These are phyloP conservation scores for Thymus mandschuricus DNA, from an alignment of 257 asterid species.

Conservation along the genomic window DNA sequence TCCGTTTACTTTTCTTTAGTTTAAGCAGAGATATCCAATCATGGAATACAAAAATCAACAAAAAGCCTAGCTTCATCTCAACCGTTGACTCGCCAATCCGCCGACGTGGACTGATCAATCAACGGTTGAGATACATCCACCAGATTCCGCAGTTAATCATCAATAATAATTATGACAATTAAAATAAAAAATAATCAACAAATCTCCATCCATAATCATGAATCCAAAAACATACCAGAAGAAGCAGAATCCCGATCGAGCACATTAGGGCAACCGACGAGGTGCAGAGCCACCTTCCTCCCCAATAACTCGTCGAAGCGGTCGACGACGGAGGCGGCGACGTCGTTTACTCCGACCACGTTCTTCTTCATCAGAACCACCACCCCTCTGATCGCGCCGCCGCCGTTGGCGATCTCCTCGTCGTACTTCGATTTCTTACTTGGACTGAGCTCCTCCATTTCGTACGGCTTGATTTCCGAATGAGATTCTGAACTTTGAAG, in stretches of 20 bases:
- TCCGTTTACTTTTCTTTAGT: too few relatives aligned
- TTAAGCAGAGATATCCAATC: background rate
- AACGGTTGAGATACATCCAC: constrained; percentile 15
- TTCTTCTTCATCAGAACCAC: constrained; percentile 74
- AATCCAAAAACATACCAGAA: constrained; percentile 13
- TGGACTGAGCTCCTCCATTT: constrained; percentile 28
- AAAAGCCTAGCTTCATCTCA: constrained; percentile 1
- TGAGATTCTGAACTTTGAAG: background rate
- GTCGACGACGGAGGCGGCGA: constrained; percentile 50
- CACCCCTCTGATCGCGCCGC: constrained; percentile 49
- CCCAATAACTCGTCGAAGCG: constrained; percentile 57
- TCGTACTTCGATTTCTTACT: constrained; percentile 38
- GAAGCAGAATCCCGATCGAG: constrained; percentile 1
- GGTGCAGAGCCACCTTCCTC: constrained; percentile 59
- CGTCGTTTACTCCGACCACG: constrained; percentile 42
- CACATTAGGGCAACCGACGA: constrained; percentile 36
- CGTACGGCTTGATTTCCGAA: background rate
- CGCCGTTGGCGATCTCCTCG: constrained; percentile 18
- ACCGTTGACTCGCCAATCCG: constrained; percentile 14
- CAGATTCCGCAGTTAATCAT: background rate
- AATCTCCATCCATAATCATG: background rate
- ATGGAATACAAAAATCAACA: background rate
- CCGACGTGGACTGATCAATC: constrained; percentile 7
- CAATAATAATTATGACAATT: too few relatives aligned
- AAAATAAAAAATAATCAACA: too few relatives aligned